These are phyloP conservation scores for Saccharum hybrid DNA, from an alignment of 202 grass and related monocot species.

Conservation along the genomic window DNA sequence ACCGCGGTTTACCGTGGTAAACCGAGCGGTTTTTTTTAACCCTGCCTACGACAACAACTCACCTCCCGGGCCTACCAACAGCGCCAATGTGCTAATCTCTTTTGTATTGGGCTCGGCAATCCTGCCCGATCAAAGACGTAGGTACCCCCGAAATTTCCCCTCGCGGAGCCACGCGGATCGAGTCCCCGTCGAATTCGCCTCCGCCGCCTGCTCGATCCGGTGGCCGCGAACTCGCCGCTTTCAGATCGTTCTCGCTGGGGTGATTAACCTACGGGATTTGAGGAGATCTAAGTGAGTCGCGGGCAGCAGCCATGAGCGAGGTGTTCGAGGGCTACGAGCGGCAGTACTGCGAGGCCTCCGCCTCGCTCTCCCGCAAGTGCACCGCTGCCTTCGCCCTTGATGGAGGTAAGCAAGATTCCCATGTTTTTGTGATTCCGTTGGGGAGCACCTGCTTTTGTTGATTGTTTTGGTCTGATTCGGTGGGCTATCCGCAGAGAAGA, in stretches of 20 bases:
- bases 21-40: no score
- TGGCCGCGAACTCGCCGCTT: constrained; percentile 15
- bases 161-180: constrained; percentile 8
- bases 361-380: constrained; percentile 84
- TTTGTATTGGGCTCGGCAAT: not conserved
- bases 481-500: constrained; percentile 65
- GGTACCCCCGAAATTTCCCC: constrained; percentile 17
- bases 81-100: no score
- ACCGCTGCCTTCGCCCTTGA: constrained; percentile 67
- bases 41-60: no score
- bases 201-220: constrained; percentile 31
- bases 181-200: constrained; percentile 11
- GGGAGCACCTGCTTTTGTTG: not conserved
- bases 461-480: constrained; percentile 29
- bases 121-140: constrained; percentile 36
- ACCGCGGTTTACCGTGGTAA: no score
- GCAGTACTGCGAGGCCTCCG: constrained; percentile 90
- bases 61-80: no score
- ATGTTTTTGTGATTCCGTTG: not conserved
- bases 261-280: not conserved
- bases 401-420: constrained; percentile 51
- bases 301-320: constrained; percentile 71
- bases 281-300: constrained; percentile 33
- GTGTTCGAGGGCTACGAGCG: constrained; percentile 93
- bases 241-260: not conserved